phyloP scores from a whole-genome alignment of 768 basidiomycete species.

The Xerocomus spinulosus region DNA sequence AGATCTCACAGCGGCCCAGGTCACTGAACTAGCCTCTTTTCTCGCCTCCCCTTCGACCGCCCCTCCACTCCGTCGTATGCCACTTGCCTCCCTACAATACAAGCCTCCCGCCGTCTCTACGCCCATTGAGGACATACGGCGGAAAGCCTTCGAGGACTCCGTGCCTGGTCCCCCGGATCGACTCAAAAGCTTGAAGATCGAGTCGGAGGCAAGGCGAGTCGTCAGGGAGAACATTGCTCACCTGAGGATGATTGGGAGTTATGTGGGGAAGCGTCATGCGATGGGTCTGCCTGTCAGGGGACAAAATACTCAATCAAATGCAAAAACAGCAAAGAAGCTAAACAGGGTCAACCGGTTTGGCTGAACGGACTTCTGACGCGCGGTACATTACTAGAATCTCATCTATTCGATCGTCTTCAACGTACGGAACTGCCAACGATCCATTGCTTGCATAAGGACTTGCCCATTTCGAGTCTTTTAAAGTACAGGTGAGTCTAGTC shows the following conservation, averaged over 20 bases:
- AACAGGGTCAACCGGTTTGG: conserved; percentile 73
- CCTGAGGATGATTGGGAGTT: conserved; percentile 90
- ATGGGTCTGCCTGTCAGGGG: conserved; percentile 93
- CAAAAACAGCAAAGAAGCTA: conserved; percentile 84
- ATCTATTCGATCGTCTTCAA: neutral
- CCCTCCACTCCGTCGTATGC: conserved; percentile 57
- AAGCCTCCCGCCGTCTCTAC: conserved; percentile 42
- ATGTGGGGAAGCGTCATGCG: conserved; percentile 89
- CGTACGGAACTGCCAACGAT: neutral
- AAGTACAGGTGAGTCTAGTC: conserved; percentile 49
- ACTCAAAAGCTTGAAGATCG: conserved; percentile 74
- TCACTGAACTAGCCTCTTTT: conserved; percentile 90
- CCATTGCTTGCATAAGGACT: conserved; percentile 5
- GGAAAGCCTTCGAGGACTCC: conserved; percentile 29
- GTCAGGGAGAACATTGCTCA: conserved; percentile 90
- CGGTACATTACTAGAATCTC: conserved; percentile 11
- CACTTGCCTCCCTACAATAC: conserved; percentile 56
- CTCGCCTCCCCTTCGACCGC: conserved; percentile 85
- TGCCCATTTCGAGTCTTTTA: conserved; percentile 4
- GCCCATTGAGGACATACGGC: conserved; percentile 28
- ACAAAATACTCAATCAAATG: conserved; percentile 89
- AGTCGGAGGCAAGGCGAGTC: conserved; percentile 78
- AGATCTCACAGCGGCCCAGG: conserved; percentile 79
- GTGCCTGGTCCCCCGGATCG: conserved; percentile 48
- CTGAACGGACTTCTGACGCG: conserved; percentile 18